Conservation (phyloP, 2,329 filamentous ascomycete species). For the Capronia coronata region DNA sequence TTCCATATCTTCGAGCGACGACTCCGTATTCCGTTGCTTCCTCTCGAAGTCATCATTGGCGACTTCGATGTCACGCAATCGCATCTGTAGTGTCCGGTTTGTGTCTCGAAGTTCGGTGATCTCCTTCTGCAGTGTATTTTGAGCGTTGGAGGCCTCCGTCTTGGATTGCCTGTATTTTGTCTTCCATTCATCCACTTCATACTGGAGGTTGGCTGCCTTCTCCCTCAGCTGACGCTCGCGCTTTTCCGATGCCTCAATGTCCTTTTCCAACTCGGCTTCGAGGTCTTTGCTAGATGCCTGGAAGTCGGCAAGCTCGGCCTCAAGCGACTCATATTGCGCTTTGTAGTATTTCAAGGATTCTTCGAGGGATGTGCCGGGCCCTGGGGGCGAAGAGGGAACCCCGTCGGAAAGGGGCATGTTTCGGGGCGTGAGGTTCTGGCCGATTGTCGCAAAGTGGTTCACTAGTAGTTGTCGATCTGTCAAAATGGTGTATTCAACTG, state of each 20-base stretch:
- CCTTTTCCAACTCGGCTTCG: constrained; percentile 89
- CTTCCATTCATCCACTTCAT: constrained; percentile 98
- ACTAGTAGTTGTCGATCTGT: background rate
- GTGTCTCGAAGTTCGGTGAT: constrained; percentile 83
- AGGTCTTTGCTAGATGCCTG: constrained; percentile 89
- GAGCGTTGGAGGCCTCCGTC: constrained; percentile 73
- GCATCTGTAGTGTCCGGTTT: constrained; percentile 74
- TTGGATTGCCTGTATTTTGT: constrained; percentile 96
- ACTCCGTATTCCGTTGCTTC: constrained; percentile 90
- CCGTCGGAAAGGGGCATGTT: constrained; percentile 18
- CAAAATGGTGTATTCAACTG: background rate
- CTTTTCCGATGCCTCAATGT: constrained; percentile 92
- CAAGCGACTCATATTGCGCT: constrained; percentile 85
- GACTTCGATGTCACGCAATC: constrained; percentile 88
- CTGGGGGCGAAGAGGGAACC: constrained; percentile 35
- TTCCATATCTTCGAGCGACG: constrained; percentile 92
- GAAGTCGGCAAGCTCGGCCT: constrained; percentile 87
- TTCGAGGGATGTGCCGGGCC: constrained; percentile 44
- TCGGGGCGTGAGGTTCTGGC: constrained; percentile 5
- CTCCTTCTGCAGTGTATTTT: constrained; percentile 86
- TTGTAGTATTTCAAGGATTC: constrained; percentile 93
- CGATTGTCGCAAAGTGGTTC: constrained; percentile 2
- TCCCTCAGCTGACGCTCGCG: constrained; percentile 78
- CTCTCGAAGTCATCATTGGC: constrained; percentile 97
- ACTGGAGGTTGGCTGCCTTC: constrained; percentile 75